These are phyloP conservation scores for Umbelopsis sp. DNA, from an alignment of 192 early-diverging fungal species.

Conservation along the genomic window DNA sequence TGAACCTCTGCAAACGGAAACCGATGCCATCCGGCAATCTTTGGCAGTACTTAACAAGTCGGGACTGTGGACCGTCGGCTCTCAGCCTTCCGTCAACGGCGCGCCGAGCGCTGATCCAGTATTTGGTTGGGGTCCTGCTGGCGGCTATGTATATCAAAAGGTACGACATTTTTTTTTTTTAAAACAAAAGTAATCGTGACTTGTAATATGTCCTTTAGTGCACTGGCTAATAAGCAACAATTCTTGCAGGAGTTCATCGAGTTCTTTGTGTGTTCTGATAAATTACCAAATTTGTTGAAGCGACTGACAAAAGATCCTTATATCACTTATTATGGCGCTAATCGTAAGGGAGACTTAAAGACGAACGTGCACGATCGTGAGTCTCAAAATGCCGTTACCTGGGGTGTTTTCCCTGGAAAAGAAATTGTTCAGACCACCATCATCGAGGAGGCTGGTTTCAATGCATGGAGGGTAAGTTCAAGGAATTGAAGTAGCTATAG, in stretches of 20 bases:
- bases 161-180: slow-evolving; percentile 19
- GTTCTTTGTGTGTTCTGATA: slow-evolving; percentile 70
- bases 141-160: slow-evolving; percentile 86
- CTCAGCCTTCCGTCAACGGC: slow-evolving; percentile 83
- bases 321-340: slow-evolving; percentile 92
- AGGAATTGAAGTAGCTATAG: not conserved
- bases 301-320: slow-evolving; percentile 60
- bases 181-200: too few species aligned
- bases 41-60: slow-evolving; percentile 60
- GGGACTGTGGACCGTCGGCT: slow-evolving; percentile 81
- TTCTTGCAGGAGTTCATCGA: slow-evolving; percentile 69
- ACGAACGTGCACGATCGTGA: slow-evolving; percentile 66
- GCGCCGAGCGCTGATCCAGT: slow-evolving; percentile 62
- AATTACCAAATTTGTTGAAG: slow-evolving; percentile 54
- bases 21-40: slow-evolving; percentile 62
- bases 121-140: slow-evolving; percentile 85
- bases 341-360: slow-evolving; percentile 68
- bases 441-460: slow-evolving; percentile 73
- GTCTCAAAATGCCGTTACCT: slow-evolving; percentile 79
- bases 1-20: slow-evolving; percentile 57
- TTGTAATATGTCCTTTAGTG: slow-evolving; percentile 20
- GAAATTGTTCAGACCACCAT: slow-evolving; percentile 88
- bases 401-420: slow-evolving; percentile 90
- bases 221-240: too few species aligned
- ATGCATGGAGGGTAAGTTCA: slow-evolving; percentile 71